These are phyloP conservation scores for Aspergillus indologenus DNA, from an alignment of 495 filamentous ascomycete species.

Conservation along the genomic window DNA sequence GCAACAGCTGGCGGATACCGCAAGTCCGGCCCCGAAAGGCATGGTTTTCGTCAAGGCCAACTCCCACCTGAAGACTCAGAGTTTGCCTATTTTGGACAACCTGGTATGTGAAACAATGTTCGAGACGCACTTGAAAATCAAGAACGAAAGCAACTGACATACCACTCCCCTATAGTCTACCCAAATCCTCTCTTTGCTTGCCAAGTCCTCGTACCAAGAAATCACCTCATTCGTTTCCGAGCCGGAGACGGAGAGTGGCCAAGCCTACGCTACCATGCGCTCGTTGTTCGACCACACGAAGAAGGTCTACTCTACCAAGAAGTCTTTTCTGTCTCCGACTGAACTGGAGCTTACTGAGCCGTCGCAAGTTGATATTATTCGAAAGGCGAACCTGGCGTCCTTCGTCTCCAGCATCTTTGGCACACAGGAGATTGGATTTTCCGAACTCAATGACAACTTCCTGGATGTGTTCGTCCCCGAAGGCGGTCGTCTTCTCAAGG, in stretches of 20 bases:
- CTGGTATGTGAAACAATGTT: slow-evolving; percentile 45
- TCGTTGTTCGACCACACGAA: slow-evolving; percentile 79
- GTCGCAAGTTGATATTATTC: slow-evolving; percentile 70
- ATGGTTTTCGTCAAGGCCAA: slow-evolving; percentile 52
- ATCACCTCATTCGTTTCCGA: slow-evolving; percentile 72
- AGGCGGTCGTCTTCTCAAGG: slow-evolving; percentile 66
- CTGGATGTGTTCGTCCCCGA: slow-evolving; percentile 80
- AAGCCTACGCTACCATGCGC: slow-evolving; percentile 77
- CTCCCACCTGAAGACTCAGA: slow-evolving; percentile 61
- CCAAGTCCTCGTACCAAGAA: slow-evolving; percentile 66
- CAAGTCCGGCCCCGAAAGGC: slow-evolving; percentile 33
- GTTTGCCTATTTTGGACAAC: slow-evolving; percentile 70
- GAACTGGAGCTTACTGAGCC: slow-evolving; percentile 68
- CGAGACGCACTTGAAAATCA: not conserved
- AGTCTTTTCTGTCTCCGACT: slow-evolving; percentile 67
- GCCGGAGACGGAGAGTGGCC: slow-evolving; percentile 69
- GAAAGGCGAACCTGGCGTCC: slow-evolving; percentile 83
- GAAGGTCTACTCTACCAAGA: slow-evolving; percentile 67
- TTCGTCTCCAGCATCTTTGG: slow-evolving; percentile 81
- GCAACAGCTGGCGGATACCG: slow-evolving; percentile 31
- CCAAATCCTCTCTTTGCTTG: slow-evolving; percentile 67
- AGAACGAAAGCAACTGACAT: too few species aligned
- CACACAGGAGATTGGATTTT: slow-evolving; percentile 75
- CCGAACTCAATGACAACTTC: slow-evolving; percentile 80
- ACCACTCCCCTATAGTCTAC: slow-evolving; percentile 51